Conservation (phyloP, 2,329 filamentous ascomycete species). For the Hypoxylon sp. region DNA sequence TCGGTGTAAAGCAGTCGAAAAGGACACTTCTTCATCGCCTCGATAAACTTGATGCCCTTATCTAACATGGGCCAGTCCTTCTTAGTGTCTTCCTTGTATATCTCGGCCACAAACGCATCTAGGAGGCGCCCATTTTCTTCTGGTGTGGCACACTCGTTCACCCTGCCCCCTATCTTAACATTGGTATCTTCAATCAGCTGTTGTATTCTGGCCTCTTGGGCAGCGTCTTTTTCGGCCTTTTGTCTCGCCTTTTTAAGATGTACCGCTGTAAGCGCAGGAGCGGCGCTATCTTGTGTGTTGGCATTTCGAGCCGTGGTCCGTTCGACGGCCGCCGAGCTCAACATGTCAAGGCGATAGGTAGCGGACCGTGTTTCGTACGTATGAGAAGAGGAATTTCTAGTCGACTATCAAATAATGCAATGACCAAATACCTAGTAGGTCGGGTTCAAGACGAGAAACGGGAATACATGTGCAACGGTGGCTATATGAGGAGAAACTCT, state of each 20-base stretch:
- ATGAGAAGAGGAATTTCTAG: not conserved
- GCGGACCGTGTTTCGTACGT: not conserved
- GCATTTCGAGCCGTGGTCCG: not conserved
- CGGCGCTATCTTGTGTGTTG: not conserved
- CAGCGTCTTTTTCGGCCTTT: not conserved
- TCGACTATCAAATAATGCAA: not conserved
- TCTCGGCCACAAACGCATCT: slow-evolving; percentile 11
- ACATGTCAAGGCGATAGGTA: not conserved
- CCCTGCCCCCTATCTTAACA: slow-evolving; percentile 9
- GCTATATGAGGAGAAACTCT: not conserved
- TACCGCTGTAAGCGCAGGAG: not conserved
- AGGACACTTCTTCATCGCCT: slow-evolving; percentile 29
- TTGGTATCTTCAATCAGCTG: slow-evolving; percentile 17
- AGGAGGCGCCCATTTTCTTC: slow-evolving; percentile 23
- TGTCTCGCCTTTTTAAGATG: not conserved
- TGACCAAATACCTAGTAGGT: not conserved
- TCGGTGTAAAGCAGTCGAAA: slow-evolving; percentile 9
- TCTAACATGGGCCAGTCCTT: slow-evolving; percentile 34
- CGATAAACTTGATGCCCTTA: slow-evolving; percentile 20
- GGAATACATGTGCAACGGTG: not conserved
- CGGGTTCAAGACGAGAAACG: not conserved
- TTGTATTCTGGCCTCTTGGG: slow-evolving; percentile 5
- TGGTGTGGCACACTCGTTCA: slow-evolving; percentile 8
- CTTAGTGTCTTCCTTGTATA: slow-evolving; percentile 11
- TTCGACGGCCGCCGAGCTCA: not conserved